Base-by-base conservation (phyloP, 345 rosid species). In the Rhizophora apiculata region DNA sequence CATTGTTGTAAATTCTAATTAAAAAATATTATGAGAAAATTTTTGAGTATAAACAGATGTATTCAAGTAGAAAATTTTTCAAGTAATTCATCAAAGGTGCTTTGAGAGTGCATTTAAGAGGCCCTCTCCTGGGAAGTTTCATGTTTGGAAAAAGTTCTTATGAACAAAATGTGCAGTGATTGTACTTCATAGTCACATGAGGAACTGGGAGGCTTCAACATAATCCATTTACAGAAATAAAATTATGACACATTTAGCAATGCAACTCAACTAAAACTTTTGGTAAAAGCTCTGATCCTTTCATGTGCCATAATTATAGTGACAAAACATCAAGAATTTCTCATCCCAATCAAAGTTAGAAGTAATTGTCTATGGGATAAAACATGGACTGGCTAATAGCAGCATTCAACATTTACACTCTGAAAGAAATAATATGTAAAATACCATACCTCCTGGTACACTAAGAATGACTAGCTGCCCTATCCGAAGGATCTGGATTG, bases 1-100 rank as follows among this genome's bases (percentile, higher is more conserved):
- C 98, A 94, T 94, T 67, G 98, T 94, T 53, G 98, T 89, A 68
- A 91, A 94, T 72, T 94, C 98, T 94, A 83, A 68, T 27, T 32
- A 59, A 39, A 64, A 64, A 72, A 80, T 61, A 63, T 24, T 9
- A 16, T 16, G 15, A 32, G 13, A 26, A 57, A 52, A 37, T 59
- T 21, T 29, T 43, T 51, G 15, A 67, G 37, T 0, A 2, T n/a
- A 15, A 8, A 55, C 0, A 8, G 48, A 37, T 11, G 31, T 46
- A 46, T 29, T 24, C 8, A 43, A 11, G 57, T 19, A 43, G 0
- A 18, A 2, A 56, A 56, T 6, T 37, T n/a, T 52, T 9, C 18
- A 65, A 65, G 39, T 29, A 58, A 72, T 19, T 55, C 19, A 30
- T 8, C 29, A 21, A 5, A 29, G 49, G 18, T 43, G 49, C 49